Conservation (phyloP, 495 filamentous ascomycete species). For the Daldinia grandis region DNA sequence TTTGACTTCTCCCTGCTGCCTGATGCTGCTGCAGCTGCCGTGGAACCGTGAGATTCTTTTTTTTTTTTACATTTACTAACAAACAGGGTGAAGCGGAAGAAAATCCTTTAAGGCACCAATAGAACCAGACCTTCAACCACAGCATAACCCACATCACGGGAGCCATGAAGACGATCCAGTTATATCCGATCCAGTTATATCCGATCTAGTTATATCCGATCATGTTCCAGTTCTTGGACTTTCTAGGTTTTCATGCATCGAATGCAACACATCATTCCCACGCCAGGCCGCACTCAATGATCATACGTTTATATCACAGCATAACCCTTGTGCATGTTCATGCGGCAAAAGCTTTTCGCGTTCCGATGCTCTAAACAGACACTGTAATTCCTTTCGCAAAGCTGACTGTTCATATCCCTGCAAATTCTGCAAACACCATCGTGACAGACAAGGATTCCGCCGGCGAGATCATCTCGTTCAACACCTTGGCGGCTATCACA, state of each 20-base stretch:
- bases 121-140: neutral
- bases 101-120: neutral
- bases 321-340: slow-evolving; percentile 28
- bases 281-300: neutral
- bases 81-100: slow-evolving; percentile 44
- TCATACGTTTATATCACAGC: slow-evolving; percentile 20
- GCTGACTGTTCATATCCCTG: slow-evolving; percentile 37
- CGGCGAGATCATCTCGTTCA: slow-evolving; percentile 51
- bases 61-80: slow-evolving; percentile 48
- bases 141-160: neutral
- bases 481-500: slow-evolving; percentile 50
- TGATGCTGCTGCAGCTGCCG: slow-evolving; percentile 17
- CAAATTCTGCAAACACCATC: slow-evolving; percentile 45
- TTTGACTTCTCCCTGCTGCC: slow-evolving; percentile 63
- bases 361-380: slow-evolving; percentile 42
- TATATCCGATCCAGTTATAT: neutral
- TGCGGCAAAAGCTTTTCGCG: slow-evolving; percentile 45
- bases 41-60: slow-evolving; percentile 44
- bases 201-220: neutral
- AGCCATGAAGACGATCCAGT: neutral
- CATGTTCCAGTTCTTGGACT: slow-evolving; percentile 14
- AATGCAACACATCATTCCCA: slow-evolving; percentile 29
- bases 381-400: slow-evolving; percentile 35
- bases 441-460: slow-evolving; percentile 48
- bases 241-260: slow-evolving; percentile 14